These are phyloP conservation scores for Trichoderma citrinoviride DNA, from an alignment of 2,329 filamentous ascomycete genomes.

Conservation along the genomic window DNA sequence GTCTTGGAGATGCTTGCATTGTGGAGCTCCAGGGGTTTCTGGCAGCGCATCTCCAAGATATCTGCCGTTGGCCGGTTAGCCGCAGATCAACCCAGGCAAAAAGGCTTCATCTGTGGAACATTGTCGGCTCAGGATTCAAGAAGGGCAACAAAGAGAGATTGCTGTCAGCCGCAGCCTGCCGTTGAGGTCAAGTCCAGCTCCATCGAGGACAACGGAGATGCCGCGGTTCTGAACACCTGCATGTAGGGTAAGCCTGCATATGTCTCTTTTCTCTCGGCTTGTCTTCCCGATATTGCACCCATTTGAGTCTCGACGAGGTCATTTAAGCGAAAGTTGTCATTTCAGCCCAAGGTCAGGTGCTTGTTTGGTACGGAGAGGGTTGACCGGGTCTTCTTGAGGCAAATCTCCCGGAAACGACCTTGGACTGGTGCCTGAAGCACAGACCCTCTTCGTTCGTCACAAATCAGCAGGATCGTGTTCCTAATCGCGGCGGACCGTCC, in stretches of 20 bases:
- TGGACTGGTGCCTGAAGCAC: background rate
- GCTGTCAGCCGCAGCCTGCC: background rate
- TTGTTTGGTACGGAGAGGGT: background rate
- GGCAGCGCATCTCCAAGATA: conserved; percentile 1
- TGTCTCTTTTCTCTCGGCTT: background rate
- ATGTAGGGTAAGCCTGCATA: background rate
- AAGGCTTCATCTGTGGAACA: conserved; percentile 5
- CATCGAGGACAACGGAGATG: background rate
- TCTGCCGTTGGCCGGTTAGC: conserved; percentile 16
- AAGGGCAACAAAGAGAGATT: background rate
- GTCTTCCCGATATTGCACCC: background rate
- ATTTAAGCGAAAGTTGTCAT: conserved; percentile 3
- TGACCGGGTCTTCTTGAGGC: background rate
- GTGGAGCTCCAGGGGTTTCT: conserved; percentile 10
- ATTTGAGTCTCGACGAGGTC: background rate
- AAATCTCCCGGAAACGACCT: background rate
- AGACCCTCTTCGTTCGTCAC: background rate
- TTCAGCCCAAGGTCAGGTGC: background rate
- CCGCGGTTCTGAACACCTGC: background rate
- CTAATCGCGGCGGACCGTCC: background rate
- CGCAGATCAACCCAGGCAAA: background rate
- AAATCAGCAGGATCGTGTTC: background rate
- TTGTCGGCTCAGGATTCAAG: background rate
- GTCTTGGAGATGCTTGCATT: background rate
- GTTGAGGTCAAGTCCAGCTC: background rate